A percentile compares a stretch with the other conserved stretches of the same genome.
Conservation (phyloP, 768 basidiomycete species). For the Auriscalpium microsporum region DNA sequence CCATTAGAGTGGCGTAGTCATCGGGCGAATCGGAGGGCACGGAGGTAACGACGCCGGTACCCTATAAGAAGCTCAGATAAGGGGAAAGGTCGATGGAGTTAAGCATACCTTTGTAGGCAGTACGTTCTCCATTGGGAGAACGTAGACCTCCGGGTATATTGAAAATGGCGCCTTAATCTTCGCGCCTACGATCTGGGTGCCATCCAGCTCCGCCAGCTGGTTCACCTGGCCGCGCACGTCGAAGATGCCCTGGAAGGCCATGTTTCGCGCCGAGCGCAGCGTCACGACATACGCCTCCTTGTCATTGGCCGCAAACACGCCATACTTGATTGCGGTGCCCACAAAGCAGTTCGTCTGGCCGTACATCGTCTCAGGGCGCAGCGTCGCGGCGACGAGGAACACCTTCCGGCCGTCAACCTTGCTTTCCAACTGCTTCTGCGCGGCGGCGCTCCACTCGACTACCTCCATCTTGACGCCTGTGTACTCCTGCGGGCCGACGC, state of each 20-base stretch:
- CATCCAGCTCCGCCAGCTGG: conserved; percentile 71
- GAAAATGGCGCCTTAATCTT: conserved; percentile 84
- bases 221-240: conserved; percentile 62
- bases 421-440: conserved; percentile 51
- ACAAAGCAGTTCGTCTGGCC: conserved; percentile 99
- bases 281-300: conserved; percentile 86
- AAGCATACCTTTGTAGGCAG: conserved; percentile 75
- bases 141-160: conserved; percentile 79
- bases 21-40: conserved; percentile 98
- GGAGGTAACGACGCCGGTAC: conserved; percentile 96
- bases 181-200: conserved; percentile 75
- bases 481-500: conserved; percentile 91
- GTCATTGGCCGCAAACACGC: conserved; percentile 82
- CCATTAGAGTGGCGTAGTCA: conserved; percentile 83
- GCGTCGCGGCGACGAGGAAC: conserved; percentile 89
- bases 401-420: conserved; percentile 76
- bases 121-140: conserved; percentile 98
- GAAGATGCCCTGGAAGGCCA: conserved; percentile 90
- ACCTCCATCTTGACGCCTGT: conserved; percentile 94
- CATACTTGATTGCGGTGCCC: conserved; percentile 83
- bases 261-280: conserved; percentile 87
- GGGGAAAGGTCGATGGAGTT: neutral
- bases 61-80: conserved; percentile 33
- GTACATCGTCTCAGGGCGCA: conserved; percentile 95
- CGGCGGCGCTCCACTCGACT: conserved; percentile 67